These are phyloP conservation scores for Lecanicillium sp. DNA, from an alignment of 2,329 filamentous ascomycete species.

Conservation along the genomic window DNA sequence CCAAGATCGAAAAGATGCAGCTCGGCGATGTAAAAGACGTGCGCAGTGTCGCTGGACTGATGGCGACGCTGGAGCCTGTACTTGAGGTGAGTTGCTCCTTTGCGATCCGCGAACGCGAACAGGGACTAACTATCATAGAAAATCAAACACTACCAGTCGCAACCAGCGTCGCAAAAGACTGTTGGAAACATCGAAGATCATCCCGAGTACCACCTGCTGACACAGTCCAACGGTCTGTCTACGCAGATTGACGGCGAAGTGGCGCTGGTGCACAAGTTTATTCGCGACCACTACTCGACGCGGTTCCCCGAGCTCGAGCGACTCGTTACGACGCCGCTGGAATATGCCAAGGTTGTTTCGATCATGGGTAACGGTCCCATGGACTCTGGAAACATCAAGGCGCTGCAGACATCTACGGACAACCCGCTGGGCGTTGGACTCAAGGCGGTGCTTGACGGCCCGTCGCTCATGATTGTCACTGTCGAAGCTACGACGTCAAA, in stretches of 20 bases:
- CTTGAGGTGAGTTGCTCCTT: slow-evolving; percentile 62
- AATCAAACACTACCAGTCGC: slow-evolving; percentile 69
- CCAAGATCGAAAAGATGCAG: slow-evolving; percentile 78
- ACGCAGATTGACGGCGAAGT: slow-evolving; percentile 93
- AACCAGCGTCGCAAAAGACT: slow-evolving; percentile 58
- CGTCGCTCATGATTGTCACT: slow-evolving; percentile 90
- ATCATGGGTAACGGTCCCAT: slow-evolving; percentile 91
- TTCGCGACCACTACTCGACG: slow-evolving; percentile 90
- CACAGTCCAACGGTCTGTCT: slow-evolving; percentile 81
- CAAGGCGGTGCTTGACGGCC: slow-evolving; percentile 76
- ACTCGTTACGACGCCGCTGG: slow-evolving; percentile 83
- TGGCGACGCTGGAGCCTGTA: slow-evolving; percentile 75
- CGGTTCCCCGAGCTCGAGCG: slow-evolving; percentile 90
- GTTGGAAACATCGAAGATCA: slow-evolving; percentile 87
- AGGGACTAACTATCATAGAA: slow-evolving; percentile 51
- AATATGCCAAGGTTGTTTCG: slow-evolving; percentile 91
- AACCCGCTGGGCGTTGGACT: slow-evolving; percentile 73
- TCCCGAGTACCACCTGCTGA: slow-evolving; percentile 82
- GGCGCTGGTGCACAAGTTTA: slow-evolving; percentile 89
- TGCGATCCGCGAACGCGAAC: slow-evolving; percentile 61
- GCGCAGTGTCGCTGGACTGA: slow-evolving; percentile 69
- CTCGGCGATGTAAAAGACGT: slow-evolving; percentile 69
- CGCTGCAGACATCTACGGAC: slow-evolving; percentile 66
- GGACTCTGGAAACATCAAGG: slow-evolving; percentile 73
- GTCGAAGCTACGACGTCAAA: slow-evolving; percentile 89